A percentile compares a stretch with the other conserved stretches of the same genome.
Conservation (phyloP, 1,284 basidiomycete species). For the Boletus subluridellus region DNA sequence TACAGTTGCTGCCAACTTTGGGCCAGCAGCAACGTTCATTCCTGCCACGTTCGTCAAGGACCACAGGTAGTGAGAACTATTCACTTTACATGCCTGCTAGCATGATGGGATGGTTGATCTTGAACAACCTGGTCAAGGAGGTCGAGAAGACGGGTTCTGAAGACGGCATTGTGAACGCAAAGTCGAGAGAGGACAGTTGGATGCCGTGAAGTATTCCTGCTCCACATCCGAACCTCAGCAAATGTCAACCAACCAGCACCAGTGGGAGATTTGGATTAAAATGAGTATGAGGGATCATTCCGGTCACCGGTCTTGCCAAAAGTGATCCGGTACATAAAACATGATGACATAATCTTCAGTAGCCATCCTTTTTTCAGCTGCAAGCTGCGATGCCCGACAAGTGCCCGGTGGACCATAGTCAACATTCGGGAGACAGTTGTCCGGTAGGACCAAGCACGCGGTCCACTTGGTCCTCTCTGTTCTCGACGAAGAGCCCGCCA, state of each 20-base stretch:
- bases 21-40: constrained; percentile 85
- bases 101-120: constrained; percentile 81
- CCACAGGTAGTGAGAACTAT: neutral
- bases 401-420: constrained; percentile 62
- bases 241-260: neutral
- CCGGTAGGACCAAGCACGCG: constrained; percentile 39
- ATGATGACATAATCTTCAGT: constrained; percentile 26
- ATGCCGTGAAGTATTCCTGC: neutral
- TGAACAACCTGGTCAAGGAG: constrained; percentile 66
- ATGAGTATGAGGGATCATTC: neutral
- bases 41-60: constrained; percentile 36
- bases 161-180: constrained; percentile 45
- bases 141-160: constrained; percentile 58
- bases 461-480: constrained; percentile 53
- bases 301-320: neutral
- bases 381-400: constrained; percentile 39
- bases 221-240: neutral
- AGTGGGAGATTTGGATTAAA: neutral
- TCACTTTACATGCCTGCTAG: constrained; percentile 47
- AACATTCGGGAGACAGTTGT: constrained; percentile 38
- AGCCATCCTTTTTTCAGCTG: no score
- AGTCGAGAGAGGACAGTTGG: neutral
- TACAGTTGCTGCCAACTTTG: constrained; percentile 72
- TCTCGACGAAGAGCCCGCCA: constrained; percentile 34
- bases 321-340: neutral